Percentiles rank a stretch among this genome's conserved stretches.
These are phyloP conservation scores for Abelmoschus esculentus DNA, from an alignment of 345 rosid genomes.

Conservation along the genomic window DNA sequence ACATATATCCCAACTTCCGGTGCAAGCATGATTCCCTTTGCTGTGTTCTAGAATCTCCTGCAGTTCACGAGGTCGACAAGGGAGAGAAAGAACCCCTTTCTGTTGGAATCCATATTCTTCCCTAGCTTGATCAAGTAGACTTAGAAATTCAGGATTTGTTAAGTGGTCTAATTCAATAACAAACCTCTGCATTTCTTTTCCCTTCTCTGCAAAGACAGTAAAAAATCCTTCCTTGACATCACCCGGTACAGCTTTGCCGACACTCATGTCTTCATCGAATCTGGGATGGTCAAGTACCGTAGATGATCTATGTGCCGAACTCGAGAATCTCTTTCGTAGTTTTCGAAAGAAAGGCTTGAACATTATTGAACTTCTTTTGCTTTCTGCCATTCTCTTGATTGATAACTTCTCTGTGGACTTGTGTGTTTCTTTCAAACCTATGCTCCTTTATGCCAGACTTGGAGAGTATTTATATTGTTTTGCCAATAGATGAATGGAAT, in stretches of 20 bases:
- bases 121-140: conserved; percentile 24
- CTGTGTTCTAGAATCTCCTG: conserved; percentile 13
- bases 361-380: not conserved
- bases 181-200: conserved; percentile 27
- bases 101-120: conserved; percentile 31
- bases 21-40: not conserved
- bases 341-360: conserved; percentile 3
- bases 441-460: not conserved
- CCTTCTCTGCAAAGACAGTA: conserved; percentile 8
- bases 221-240: conserved; percentile 10
- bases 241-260: not conserved
- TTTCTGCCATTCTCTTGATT: conserved; percentile 4
- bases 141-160: conserved; percentile 22
- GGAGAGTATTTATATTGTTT: not conserved
- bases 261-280: not conserved
- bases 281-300: not conserved
- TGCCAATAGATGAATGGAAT: not conserved
- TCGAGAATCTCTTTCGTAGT: not conserved
- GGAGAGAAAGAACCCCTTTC: conserved; percentile 26
- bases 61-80: conserved; percentile 27
- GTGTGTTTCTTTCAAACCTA: not conserved
- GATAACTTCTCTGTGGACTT: not conserved
- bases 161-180: conserved; percentile 19
- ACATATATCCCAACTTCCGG: not conserved
- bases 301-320: not conserved